These are phyloP conservation scores for Oryza officinalis DNA, from an alignment of 176 grass and related monocot species.

Conservation along the genomic window DNA sequence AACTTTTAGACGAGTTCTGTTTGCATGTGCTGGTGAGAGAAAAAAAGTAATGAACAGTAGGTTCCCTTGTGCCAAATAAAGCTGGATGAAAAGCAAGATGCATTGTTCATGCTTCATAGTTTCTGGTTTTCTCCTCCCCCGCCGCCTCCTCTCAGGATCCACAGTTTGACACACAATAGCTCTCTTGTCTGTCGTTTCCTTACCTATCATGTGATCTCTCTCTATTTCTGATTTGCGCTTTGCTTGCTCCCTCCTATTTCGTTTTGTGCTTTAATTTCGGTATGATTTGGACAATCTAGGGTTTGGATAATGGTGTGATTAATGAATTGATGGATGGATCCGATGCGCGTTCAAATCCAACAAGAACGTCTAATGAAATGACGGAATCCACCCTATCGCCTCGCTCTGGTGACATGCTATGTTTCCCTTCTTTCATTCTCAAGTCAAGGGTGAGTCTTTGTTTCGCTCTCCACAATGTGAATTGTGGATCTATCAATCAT, in stretches of 20 bases:
- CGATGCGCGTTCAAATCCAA: too few relatives aligned
- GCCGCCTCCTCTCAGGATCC: background rate
- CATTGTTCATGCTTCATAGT: background rate
- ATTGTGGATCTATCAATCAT: background rate
- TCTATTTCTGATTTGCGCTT: background rate
- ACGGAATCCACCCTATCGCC: too few relatives aligned
- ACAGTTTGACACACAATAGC: slow-evolving; percentile 27
- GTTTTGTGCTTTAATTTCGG: slow-evolving; percentile 14
- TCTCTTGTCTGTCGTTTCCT: slow-evolving; percentile 1
- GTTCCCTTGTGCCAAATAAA: background rate
- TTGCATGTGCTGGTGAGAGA: background rate
- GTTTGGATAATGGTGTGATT: slow-evolving; percentile 53
- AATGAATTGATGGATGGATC: slow-evolving; percentile 30
- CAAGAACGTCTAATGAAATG: too few relatives aligned
- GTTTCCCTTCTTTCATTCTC: too few relatives aligned
- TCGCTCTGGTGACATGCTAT: too few relatives aligned
- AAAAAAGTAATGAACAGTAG: background rate
- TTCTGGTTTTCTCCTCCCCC: background rate
- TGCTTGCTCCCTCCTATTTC: background rate
- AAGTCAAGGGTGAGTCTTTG: background rate
- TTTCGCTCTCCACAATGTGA: slow-evolving; percentile 24
- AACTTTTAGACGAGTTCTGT: background rate
- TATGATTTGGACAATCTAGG: slow-evolving; percentile 29
- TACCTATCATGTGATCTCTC: background rate
- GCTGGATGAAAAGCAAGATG: background rate